Evolutionary conservation across 345 rosid species (phyloP), one percentile per base, ranked within the genome.

Genomic region (Linum tenue): DNA sequence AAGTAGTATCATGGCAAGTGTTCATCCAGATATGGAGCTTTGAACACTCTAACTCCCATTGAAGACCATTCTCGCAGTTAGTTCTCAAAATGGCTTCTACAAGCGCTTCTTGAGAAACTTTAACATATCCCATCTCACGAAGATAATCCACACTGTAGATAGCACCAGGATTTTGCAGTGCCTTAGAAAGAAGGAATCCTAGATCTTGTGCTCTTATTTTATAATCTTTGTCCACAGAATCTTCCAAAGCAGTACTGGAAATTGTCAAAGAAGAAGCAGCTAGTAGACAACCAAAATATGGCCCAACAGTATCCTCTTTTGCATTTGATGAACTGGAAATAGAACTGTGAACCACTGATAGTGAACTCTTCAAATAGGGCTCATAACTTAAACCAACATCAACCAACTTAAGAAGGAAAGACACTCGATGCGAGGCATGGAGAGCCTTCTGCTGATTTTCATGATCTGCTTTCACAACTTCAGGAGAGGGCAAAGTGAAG

Each of bases 371-470:
- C 58, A 77, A 72, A 76, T 68, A 63, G 14, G 99, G 97, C 77
- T 90, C 92, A 62, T 90, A 94, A 78, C 97, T 88, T 78, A 94
- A 70, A 64, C 92, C 96, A 69, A 83, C 64, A 82, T 94, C 99
- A 53, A 84, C 87, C 81, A 94, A 77, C 73, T 82, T 84, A 42
- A 94, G 83, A 76, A 78, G 55, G 77, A 90, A 90, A 55, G 91
- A 85, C 65, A 84, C 67, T 67, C 65, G 68, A 55, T 59, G 59
- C 75, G 84, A 65, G 65, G 73, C 70, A 72, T 67, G 70, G 39
- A 71, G 62, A 65, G 79, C 75, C 63, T 81, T 76, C 37, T 63
- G 64, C 72, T 80, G 70, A 60, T 66, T 37, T 59, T 51, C 66
- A 12, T 77, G 74, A 67, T 61, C 80, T 56, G 56, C 67, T 63